Evolutionary conservation across 371 early-diverging fungal species (phyloP).

Genomic region (Funneliformis caledonium): DNA sequence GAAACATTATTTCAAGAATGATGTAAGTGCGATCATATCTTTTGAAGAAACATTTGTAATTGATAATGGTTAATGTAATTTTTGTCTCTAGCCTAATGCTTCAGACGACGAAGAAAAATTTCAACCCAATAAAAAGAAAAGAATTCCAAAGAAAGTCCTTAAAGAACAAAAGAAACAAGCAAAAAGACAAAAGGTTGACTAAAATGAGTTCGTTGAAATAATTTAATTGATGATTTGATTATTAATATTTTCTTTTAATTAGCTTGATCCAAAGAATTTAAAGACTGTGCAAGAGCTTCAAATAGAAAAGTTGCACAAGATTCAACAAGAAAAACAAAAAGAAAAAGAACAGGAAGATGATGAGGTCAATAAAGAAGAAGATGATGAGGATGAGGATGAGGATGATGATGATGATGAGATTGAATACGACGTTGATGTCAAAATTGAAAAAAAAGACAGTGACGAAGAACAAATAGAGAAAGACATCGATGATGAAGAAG

Average conservation of each 20-base stretch:
- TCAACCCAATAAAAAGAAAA: constrained; percentile 35
- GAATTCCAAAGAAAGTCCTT: background rate
- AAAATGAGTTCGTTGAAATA: background rate
- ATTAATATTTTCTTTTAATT: background rate
- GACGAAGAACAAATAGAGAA: constrained; percentile 44
- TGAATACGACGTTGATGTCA: constrained; percentile 19
- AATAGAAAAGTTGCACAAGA: constrained; percentile 17
- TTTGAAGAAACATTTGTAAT: background rate
- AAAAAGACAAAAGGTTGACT: constrained; percentile 27
- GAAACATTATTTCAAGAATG: constrained; percentile 41
- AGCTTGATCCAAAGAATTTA: constrained; percentile 41
- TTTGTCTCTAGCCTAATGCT: background rate
- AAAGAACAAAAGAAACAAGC: constrained; percentile 29
- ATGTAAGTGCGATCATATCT: background rate
- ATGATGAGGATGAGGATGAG: background rate
- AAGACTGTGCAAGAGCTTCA: constrained; percentile 37
- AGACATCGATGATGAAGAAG: constrained; percentile 8
- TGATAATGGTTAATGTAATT: background rate
- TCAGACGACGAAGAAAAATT: constrained; percentile 3
- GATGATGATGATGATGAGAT: constrained; percentile 27
- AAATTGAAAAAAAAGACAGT: constrained; percentile 44
- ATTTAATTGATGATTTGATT: background rate
- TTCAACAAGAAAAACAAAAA: background rate
- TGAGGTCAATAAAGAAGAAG: background rate
- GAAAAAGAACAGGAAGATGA: background rate